Conservation (phyloP, 1,139 yeast species). For the Blastobotrys capitulatus region DNA sequence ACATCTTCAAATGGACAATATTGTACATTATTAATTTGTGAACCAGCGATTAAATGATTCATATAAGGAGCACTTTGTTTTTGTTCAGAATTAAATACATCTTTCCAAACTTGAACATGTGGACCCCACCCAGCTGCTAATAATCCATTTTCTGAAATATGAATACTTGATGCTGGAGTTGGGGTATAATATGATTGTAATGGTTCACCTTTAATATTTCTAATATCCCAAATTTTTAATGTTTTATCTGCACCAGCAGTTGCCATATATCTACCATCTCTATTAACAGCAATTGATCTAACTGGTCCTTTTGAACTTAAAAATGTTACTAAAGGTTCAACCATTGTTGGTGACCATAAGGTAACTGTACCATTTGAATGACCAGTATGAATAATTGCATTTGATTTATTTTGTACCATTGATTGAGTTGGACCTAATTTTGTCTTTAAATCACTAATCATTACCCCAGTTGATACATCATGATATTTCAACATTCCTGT, state of each 20-base stretch:
- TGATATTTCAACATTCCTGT: constrained; percentile 87
- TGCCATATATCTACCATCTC: constrained; percentile 94
- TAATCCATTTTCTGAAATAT: constrained; percentile 83
- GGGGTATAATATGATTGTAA: constrained; percentile 56
- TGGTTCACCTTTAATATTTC: constrained; percentile 73
- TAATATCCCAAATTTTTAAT: constrained; percentile 88
- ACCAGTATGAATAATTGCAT: constrained; percentile 91
- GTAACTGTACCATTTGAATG: constrained; percentile 92
- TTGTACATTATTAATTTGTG: constrained; percentile 57
- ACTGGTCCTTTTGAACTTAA: constrained; percentile 84
- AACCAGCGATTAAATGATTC: constrained; percentile 82
- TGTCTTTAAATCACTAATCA: constrained; percentile 79
- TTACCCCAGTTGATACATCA: constrained; percentile 88
- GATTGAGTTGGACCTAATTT: constrained; percentile 86
- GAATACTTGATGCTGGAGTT: constrained; percentile 76
- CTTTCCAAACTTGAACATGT: constrained; percentile 64
- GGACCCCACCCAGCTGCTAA: constrained; percentile 92
- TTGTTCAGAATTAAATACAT: constrained; percentile 33
- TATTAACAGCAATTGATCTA: constrained; percentile 75
- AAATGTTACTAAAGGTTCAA: constrained; percentile 78
- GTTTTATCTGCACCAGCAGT: constrained; percentile 85
- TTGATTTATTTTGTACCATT: constrained; percentile 90
- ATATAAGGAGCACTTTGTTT: constrained; percentile 78
- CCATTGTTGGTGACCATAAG: constrained; percentile 88
- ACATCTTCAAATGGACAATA: constrained; percentile 97